Base-by-base conservation (phyloP, 1,284 basidiomycete species). In the Taiwanofungus camphoratus region DNA sequence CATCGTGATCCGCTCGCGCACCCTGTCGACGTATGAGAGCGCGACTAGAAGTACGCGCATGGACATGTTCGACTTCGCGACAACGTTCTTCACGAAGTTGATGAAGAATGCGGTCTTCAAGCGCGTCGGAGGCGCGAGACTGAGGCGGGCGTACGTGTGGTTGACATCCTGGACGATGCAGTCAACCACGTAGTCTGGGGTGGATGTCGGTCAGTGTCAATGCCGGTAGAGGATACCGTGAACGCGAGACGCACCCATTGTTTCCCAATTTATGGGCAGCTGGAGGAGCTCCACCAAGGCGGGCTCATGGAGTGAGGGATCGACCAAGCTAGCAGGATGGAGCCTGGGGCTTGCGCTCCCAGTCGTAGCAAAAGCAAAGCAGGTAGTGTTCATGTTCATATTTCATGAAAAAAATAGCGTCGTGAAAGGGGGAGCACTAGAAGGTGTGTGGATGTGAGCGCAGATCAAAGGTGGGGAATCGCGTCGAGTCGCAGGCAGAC, bases 1-100 rank as follows among this genome's bases (percentile, higher is more conserved):
- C n/a, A n/a, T n/a, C n/a, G n/a, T n/a, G n/a, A n/a, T n/a, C n/a
- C 79, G 71, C 3, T 72, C 70, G 45, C 73, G 73, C 4, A 78
- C 74, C 33, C 79, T 64, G 56, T 74, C 67, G 48, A 83, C 72
- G 56, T 80, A 82, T 50, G 74, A 74, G 37, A 83, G 70, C 0
- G 79, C 62, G 22, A 72, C 74, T 24, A 82, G 67, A 51, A 82
- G 57, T 34, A 70, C 72, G 34, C 74, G 64, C 36, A 73, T 71
- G 37, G 69, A 66, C 44, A 80, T 69, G 51, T 75, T 74, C 20
- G 79, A 76, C 29, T 76, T 70, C 18, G 67, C 65, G 52, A 82
- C 66, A 49, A 82, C 72, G 44, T 72, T 73, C 36, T 63, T 57
- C 29, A 73, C 76, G 48, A 82, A 79, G 20, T 68, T 64, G 39